These are phyloP conservation scores for Cytospora chrysosperma DNA, from an alignment of 2,329 filamentous ascomycete species.

Conservation along the genomic window DNA sequence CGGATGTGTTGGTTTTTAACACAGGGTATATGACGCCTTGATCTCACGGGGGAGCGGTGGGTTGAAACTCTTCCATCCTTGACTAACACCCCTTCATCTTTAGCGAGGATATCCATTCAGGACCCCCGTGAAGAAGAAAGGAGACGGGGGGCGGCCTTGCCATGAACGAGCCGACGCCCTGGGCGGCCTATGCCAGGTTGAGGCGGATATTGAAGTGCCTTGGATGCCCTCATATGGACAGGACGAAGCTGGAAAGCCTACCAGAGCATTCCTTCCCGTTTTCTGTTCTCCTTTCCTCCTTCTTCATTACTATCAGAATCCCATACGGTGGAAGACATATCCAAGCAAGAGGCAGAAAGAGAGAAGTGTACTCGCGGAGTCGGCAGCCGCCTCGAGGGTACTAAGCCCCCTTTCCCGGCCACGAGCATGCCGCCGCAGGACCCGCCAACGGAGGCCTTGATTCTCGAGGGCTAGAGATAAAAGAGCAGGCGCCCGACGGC, in stretches of 20 bases:
- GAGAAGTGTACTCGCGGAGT: too few species aligned
- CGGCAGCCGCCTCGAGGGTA: constrained; percentile 59
- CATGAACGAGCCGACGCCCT: constrained; percentile 57
- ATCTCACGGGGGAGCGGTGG: background rate
- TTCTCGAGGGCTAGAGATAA: constrained; percentile 58
- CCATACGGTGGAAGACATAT: too few species aligned
- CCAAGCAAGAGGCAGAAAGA: background rate
- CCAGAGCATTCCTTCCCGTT: background rate
- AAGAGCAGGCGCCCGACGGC: constrained; percentile 56
- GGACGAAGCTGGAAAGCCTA: constrained; percentile 29
- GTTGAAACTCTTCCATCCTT: too few species aligned
- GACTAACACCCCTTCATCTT: too few species aligned
- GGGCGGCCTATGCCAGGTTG: constrained; percentile 58
- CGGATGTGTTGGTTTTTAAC: too few species aligned
- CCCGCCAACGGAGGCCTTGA: constrained; percentile 56
- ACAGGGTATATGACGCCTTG: too few species aligned
- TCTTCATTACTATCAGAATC: too few species aligned
- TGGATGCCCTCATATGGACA: constrained; percentile 57
- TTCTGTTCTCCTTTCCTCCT: too few species aligned
- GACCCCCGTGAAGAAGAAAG: too few species aligned
- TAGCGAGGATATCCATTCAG: too few species aligned
- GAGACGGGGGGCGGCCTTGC: too few species aligned
- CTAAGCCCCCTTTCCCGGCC: constrained; percentile 39
- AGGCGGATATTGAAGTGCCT: constrained; percentile 57
- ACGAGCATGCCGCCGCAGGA: constrained; percentile 59